Conservation (phyloP, 2,329 filamentous ascomycete genomes). For the Penicillium brasilianum region DNA sequence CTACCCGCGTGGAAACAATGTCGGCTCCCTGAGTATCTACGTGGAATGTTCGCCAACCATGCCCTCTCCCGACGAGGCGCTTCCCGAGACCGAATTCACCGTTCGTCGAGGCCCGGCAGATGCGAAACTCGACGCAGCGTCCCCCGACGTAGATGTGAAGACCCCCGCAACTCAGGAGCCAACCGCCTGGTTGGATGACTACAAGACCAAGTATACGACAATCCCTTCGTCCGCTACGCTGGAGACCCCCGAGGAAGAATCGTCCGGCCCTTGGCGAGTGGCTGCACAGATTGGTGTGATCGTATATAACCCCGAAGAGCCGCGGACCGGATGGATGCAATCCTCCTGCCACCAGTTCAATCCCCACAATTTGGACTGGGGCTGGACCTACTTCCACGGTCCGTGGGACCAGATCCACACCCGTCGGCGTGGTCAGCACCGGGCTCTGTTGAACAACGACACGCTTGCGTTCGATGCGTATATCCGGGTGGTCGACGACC, state of each 20-base stretch:
- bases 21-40: slow-evolving; percentile 64
- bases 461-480: slow-evolving; percentile 67
- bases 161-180: slow-evolving; percentile 36
- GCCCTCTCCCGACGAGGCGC: slow-evolving; percentile 43
- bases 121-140: slow-evolving; percentile 37
- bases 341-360: slow-evolving; percentile 65
- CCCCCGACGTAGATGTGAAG: slow-evolving; percentile 41
- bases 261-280: slow-evolving; percentile 49
- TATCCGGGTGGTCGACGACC: slow-evolving; percentile 64
- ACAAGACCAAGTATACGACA: slow-evolving; percentile 30
- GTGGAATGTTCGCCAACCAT: slow-evolving; percentile 63
- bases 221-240: slow-evolving; percentile 24
- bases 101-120: slow-evolving; percentile 47
- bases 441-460: slow-evolving; percentile 64
- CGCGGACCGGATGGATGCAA: slow-evolving; percentile 61
- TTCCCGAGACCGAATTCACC: slow-evolving; percentile 48
- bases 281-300: slow-evolving; percentile 67
- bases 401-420: slow-evolving; percentile 63
- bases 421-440: slow-evolving; percentile 62
- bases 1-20: slow-evolving; percentile 65
- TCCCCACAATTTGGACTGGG: slow-evolving; percentile 64
- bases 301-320: slow-evolving; percentile 67
- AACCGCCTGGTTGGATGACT: slow-evolving; percentile 39
- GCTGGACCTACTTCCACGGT: slow-evolving; percentile 66
- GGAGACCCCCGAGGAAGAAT: slow-evolving; percentile 8